Base-by-base conservation (phyloP, 2,329 filamentous ascomycete species). In the Alternaria ethzedia region DNA sequence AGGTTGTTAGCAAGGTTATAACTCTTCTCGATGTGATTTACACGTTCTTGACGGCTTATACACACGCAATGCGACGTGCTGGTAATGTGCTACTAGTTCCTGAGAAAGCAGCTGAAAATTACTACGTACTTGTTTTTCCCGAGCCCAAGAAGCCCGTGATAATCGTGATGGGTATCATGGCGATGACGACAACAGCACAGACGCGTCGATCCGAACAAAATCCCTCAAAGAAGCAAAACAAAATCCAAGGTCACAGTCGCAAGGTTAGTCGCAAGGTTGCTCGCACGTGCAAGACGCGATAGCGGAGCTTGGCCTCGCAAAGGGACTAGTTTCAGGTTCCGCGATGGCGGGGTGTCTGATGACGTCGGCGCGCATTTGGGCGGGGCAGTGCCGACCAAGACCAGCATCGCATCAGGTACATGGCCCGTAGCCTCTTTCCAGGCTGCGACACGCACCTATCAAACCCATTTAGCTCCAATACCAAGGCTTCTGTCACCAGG, bases 141-240 rank as follows among this genome's bases (percentile, higher is more conserved):
- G 93, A 95, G 76, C 96, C 96, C 15, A 98, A 88, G 82, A 98
- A 99, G 78, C 96, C 96, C 6, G 96, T 99, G 57, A 99, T 86
- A 77, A 99, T 96, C 50, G 95, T 98, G 78, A 97, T 91, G 5
- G 94, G 94, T 70, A 94, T 96, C 75, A 77, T 78, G 54, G 54
- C 55, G 55, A 56, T 36, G 44, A 41, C 25, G 13, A 30, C 17
- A 45, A 44, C 11, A 28, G 36, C 10, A 26, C 8, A 26, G 17
- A 45, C 49, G 49, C 28, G 36, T 43, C 15, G 15, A 44, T 26
- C 11, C 32, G 8, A 5, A 6, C 2, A 1, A 26, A 36, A 12
- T 0, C 9, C 23, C 12, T n/a, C 32, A 23, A 52, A 25, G 7
- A 41, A 41, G 49, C 30, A 52, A 41, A 1, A 2, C 17, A 25